These are phyloP conservation scores for Keithomyces neogunnii DNA, from an alignment of 2,329 filamentous ascomycete species.

Conservation along the genomic window DNA sequence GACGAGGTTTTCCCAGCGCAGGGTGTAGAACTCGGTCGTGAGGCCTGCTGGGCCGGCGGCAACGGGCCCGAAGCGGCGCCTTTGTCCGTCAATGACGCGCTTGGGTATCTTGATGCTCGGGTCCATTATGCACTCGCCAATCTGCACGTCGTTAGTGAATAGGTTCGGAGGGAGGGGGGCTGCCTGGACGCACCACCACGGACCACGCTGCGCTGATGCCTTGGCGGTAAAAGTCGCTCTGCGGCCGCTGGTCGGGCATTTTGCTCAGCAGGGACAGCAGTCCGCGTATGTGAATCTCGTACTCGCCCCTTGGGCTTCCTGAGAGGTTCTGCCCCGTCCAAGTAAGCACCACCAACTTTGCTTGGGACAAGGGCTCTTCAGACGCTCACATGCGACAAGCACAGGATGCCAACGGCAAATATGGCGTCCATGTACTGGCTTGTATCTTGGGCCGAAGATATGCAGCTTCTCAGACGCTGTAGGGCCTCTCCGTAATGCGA, in stretches of 20 bases:
- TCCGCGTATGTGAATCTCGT: constrained; percentile 2
- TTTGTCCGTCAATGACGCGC: neutral
- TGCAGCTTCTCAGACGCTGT: neutral
- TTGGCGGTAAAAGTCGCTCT: neutral
- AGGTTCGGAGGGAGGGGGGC: neutral
- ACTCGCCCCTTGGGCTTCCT: neutral
- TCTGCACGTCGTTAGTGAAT: neutral
- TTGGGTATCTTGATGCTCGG: neutral
- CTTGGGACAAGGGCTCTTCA: neutral
- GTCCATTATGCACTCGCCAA: constrained; percentile 5
- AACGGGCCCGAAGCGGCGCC: neutral
- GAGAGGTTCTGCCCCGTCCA: neutral
- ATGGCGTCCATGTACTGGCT: neutral
- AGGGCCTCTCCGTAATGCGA: neutral
- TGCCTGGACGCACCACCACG: neutral
- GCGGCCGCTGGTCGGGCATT: neutral
- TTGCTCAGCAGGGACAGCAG: neutral
- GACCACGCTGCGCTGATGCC: neutral
- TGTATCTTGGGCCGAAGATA: neutral
- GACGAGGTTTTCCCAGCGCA: constrained; percentile 2
- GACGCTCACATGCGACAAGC: neutral
- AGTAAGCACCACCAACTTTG: neutral
- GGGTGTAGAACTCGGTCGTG: neutral
- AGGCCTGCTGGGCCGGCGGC: neutral
- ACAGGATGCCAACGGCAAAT: neutral